Evolutionary conservation across 2,329 filamentous ascomycete genomes (phyloP).

Genomic region (Chrysosporium keratinophilum): DNA sequence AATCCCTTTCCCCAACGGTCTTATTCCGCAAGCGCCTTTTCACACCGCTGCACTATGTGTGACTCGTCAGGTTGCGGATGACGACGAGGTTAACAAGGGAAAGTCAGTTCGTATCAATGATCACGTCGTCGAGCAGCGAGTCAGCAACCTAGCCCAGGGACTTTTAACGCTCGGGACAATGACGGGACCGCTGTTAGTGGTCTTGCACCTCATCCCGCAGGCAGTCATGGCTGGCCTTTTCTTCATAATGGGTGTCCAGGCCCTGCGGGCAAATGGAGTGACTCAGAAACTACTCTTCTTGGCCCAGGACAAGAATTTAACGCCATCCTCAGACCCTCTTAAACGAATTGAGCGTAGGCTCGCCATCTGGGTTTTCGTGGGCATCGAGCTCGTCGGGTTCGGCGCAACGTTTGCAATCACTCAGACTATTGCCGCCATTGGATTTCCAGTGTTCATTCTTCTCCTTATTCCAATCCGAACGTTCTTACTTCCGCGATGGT

Average conservation of each 20-base stretch:
- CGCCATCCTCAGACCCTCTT: conserved; percentile 48
- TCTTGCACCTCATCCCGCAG: conserved; percentile 68
- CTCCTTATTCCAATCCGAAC: conserved; percentile 57
- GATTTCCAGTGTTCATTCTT: conserved; percentile 66
- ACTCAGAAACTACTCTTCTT: conserved; percentile 65
- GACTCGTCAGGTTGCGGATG: conserved; percentile 45
- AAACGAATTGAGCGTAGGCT: conserved; percentile 49
- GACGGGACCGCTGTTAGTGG: conserved; percentile 61
- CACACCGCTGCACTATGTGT: conserved; percentile 71
- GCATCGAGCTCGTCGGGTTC: conserved; percentile 58
- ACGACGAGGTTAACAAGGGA: conserved; percentile 51
- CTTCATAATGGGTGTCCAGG: conserved; percentile 76
- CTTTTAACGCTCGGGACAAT: conserved; percentile 70
- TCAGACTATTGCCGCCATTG: conserved; percentile 71
- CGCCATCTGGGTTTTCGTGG: conserved; percentile 63
- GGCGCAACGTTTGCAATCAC: conserved; percentile 73
- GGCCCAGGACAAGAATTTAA: conserved; percentile 53
- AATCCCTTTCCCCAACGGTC: conserved; percentile 69
- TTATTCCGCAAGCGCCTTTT: conserved; percentile 75
- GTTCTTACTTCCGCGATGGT: conserved; percentile 52
- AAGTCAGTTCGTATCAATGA: conserved; percentile 53
- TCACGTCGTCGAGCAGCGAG: conserved; percentile 57
- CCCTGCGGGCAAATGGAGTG: conserved; percentile 65
- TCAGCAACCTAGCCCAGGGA: conserved; percentile 68
- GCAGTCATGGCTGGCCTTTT: conserved; percentile 71